Conservation (phyloP, 805 yeast species). For the Candida hungchunana region DNA sequence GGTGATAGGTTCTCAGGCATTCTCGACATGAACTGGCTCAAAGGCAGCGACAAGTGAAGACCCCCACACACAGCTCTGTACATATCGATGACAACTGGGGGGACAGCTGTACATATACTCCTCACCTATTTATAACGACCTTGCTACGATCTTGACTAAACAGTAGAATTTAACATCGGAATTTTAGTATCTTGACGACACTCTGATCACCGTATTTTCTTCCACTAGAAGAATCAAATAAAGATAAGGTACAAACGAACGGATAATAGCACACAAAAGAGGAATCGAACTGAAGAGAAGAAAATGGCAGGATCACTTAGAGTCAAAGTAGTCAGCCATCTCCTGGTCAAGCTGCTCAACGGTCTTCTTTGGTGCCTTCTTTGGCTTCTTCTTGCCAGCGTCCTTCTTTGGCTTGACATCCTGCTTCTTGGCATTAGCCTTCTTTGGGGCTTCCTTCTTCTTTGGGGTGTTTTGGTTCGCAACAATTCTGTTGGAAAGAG, state of each 20-base stretch:
- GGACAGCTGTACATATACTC: too few relatives aligned
- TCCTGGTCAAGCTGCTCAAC: conserved; percentile 94
- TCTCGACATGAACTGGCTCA: conserved; percentile 23
- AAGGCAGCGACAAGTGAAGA: conserved; percentile 10
- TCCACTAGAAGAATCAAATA: too few relatives aligned
- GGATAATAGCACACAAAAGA: not conserved
- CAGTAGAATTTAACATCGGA: too few relatives aligned
- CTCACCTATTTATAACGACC: too few relatives aligned
- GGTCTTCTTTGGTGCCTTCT: conserved; percentile 60
- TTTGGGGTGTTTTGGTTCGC: conserved; percentile 36
- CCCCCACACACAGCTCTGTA: not conserved
- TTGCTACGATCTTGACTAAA: too few relatives aligned
- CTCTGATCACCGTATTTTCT: too few relatives aligned
- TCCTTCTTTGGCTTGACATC: too few relatives aligned
- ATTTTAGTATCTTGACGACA: too few relatives aligned
- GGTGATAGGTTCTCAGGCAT: conserved; percentile 45
- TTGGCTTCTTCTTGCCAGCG: conserved; percentile 27
- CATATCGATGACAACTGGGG: not conserved
- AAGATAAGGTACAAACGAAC: too few relatives aligned
- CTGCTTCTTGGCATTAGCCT: conserved; percentile 8
- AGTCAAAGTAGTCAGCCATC: conserved; percentile 91
- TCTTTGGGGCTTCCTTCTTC: not conserved
- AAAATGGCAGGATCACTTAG: conserved; percentile 30
- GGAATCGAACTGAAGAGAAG: not conserved
- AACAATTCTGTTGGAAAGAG: conserved; percentile 69